Evolutionary conservation across 192 early-diverging fungal species (phyloP).

Genomic region (Coemansia sp.): DNA sequence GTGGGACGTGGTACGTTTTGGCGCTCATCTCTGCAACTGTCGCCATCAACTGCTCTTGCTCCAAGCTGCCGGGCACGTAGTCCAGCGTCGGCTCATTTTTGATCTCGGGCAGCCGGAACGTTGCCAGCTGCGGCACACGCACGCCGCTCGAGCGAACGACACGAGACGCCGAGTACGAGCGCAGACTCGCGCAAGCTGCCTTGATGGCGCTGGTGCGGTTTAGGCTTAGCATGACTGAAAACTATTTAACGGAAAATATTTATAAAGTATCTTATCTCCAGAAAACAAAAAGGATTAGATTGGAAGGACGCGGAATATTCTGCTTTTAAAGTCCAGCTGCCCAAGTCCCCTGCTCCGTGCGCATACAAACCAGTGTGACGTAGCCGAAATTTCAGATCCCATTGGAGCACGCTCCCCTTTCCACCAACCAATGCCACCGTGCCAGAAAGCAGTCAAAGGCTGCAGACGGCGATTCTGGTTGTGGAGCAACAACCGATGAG

Average conservation of each 20-base stretch:
- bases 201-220: slow-evolving; percentile 16
- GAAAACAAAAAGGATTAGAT: slow-evolving; percentile 11
- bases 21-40: slow-evolving; percentile 77
- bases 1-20: slow-evolving; percentile 71
- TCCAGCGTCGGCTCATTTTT: slow-evolving; percentile 84
- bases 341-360: neutral
- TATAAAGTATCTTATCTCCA: neutral
- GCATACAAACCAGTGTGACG: neutral
- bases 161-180: slow-evolving; percentile 18
- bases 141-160: slow-evolving; percentile 24
- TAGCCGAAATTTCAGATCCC: neutral
- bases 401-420: neutral
- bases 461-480: neutral
- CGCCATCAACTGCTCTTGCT: slow-evolving; percentile 69
- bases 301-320: neutral
- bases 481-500: neutral
- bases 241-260: neutral
- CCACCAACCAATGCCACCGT: slow-evolving; percentile 4
- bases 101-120: slow-evolving; percentile 79
- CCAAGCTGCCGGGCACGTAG: slow-evolving; percentile 74
- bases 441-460: slow-evolving; percentile 5
- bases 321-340: neutral
- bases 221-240: slow-evolving; percentile 22
- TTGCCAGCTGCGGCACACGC: slow-evolving; percentile 65
- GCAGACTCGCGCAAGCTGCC: slow-evolving; percentile 6